Conservation (phyloP, 208 protist genomes). For the Leishmania tarentolae region DNA sequence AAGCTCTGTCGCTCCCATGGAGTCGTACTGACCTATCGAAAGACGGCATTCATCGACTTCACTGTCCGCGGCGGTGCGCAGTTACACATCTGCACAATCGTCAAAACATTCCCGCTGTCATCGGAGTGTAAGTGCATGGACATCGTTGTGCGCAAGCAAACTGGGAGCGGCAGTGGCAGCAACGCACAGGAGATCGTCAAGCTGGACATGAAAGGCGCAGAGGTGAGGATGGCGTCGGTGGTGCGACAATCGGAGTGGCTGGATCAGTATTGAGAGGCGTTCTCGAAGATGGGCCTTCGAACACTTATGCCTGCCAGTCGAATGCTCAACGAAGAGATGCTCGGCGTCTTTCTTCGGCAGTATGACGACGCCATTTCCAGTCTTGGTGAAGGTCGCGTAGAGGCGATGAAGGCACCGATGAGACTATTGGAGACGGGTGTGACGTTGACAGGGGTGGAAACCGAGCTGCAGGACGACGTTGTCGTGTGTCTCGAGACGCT, state of each 20-base stretch:
- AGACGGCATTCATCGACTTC: conserved; percentile 53
- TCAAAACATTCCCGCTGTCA: conserved; percentile 98
- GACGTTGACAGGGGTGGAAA: conserved; percentile 96
- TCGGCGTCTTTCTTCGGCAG: conserved; percentile 72
- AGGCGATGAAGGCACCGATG: conserved; percentile 78
- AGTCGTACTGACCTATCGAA: conserved; percentile 59
- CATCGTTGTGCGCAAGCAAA: conserved; percentile 93
- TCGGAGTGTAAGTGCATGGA: conserved; percentile 98
- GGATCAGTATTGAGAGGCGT: conserved; percentile 96
- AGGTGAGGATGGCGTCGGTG: conserved; percentile 93
- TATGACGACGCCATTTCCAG: conserved; percentile 66
- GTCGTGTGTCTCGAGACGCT: conserved; percentile 94
- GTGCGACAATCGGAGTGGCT: conserved; percentile 93
- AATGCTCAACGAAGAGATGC: conserved; percentile 81
- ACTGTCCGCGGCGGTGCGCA: conserved; percentile 36
- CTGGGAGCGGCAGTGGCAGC: neutral
- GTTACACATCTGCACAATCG: conserved; percentile 87
- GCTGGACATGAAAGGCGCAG: conserved; percentile 98
- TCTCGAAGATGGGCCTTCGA: conserved; percentile 96
- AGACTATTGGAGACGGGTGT: conserved; percentile 88
- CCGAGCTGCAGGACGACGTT: conserved; percentile 97
- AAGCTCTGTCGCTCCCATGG: conserved; percentile 92
- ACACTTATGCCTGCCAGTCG: conserved; percentile 94
- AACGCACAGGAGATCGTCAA: conserved; percentile 15
- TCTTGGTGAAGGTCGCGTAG: conserved; percentile 47